These are phyloP conservation scores for Globisporangium rhizosaccharum DNA, from an alignment of 352 stramenopile species.

Conservation along the genomic window DNA sequence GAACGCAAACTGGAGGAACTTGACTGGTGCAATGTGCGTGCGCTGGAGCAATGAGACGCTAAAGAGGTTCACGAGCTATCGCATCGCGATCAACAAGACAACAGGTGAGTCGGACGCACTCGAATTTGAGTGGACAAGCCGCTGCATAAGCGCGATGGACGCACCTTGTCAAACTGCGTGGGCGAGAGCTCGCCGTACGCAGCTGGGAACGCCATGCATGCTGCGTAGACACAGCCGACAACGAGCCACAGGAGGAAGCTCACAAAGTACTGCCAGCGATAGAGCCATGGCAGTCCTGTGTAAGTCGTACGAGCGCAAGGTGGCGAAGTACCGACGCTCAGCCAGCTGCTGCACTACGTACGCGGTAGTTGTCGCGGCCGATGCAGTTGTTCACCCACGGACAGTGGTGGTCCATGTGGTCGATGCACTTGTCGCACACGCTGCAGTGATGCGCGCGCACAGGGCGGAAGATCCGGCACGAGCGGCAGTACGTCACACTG, in stretches of 20 bases:
- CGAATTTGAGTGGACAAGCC: not conserved
- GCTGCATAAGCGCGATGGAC: slow-evolving; percentile 14
- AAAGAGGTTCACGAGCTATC: slow-evolving; percentile 27
- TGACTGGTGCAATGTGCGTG: slow-evolving; percentile 14
- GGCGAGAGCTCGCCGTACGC: slow-evolving; percentile 49
- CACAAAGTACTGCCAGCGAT: slow-evolving; percentile 62
- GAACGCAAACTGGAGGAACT: slow-evolving; percentile 65
- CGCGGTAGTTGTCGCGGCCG: slow-evolving; percentile 94
- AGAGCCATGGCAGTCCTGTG: not conserved
- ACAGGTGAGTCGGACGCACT: not conserved
- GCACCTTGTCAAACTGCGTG: slow-evolving; percentile 55
- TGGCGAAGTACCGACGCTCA: not conserved
- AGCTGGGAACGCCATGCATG: slow-evolving; percentile 44
- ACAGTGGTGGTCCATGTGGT: slow-evolving; percentile 97
- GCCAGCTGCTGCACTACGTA: slow-evolving; percentile 13
- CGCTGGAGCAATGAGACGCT: slow-evolving; percentile 14
- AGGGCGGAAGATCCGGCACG: slow-evolving; percentile 45
- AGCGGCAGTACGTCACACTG: slow-evolving; percentile 39
- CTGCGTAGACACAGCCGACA: slow-evolving; percentile 51
- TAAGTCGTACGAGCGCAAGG: not conserved
- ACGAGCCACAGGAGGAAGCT: slow-evolving; percentile 67
- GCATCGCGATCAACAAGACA: slow-evolving; percentile 11
- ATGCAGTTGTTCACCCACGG: slow-evolving; percentile 98
- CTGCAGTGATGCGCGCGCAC: slow-evolving; percentile 56
- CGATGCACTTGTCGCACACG: slow-evolving; percentile 88